phyloP scores from a whole-genome alignment of 1,284 basidiomycete species.

The Coniferiporia weirii region DNA sequence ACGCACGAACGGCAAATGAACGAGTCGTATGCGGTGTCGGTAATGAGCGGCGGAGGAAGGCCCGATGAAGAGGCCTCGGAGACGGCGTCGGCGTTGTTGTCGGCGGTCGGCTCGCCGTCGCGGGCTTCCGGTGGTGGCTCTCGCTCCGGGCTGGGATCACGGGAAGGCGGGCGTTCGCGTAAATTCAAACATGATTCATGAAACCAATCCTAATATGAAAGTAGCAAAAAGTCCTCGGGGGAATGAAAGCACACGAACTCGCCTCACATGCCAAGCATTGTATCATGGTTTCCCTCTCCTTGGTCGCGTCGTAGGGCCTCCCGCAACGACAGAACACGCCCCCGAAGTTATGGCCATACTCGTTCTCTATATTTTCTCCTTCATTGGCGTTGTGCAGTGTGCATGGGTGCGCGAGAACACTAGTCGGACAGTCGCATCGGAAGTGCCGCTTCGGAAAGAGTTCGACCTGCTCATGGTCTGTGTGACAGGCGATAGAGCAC shows the following conservation, averaged over 20 bases:
- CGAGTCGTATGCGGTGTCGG: constrained; percentile 61
- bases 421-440: constrained; percentile 76
- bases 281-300: constrained; percentile 76
- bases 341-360: constrained; percentile 67
- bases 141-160: constrained; percentile 38
- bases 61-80: constrained; percentile 60
- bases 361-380: constrained; percentile 51
- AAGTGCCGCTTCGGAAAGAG: constrained; percentile 78
- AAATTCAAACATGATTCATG: constrained; percentile 81
- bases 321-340: constrained; percentile 69
- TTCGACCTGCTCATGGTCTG: constrained; percentile 75
- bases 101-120: constrained; percentile 18
- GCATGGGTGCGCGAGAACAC: constrained; percentile 51
- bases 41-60: constrained; percentile 60
- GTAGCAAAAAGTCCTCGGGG: constrained; percentile 4
- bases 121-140: constrained; percentile 4
- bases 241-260: constrained; percentile 23
- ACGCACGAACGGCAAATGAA: constrained; percentile 68
- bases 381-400: constrained; percentile 51
- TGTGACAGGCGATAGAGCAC: constrained; percentile 80
- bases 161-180: constrained; percentile 51
- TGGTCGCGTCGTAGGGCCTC: constrained; percentile 59
- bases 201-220: constrained; percentile 65
- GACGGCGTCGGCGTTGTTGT: constrained; percentile 29
- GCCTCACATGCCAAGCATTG: constrained; percentile 81